Base-by-base conservation (phyloP, 2,329 filamentous ascomycete species). In the Trichoderma cornu-damae region DNA sequence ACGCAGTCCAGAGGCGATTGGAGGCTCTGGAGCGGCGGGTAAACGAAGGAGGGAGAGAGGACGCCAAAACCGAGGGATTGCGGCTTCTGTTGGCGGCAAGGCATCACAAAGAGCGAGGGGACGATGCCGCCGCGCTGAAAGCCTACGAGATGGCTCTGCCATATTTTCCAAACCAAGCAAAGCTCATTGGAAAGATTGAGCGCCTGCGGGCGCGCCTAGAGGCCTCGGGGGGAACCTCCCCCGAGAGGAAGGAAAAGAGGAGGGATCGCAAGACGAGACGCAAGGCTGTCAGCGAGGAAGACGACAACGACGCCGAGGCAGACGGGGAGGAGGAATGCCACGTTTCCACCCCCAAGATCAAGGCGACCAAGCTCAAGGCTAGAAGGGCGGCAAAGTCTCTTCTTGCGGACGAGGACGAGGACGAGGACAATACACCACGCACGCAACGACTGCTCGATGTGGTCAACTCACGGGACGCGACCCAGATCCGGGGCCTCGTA, bases 51-150 rank as follows among this genome's bases (percentile, higher is more conserved):
- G 76, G 74, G 59, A 67, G 69, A 44, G 89, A 92, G 35, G 90
- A 95, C 65, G 77, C 80, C 24, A 84, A 88, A 53, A 86, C 89
- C 0, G 90, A 96, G 61, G 94, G 93, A 0, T 73, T 97, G 26
- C 88, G 90, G 9, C 90, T 88, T 65, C 74, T 97, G 32, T 78
- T 96, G n/a, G 90, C 94, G 79, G 93, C 90, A 1, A 89, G 94
- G 63, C 91, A 96, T 69, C 89, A 95, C 67, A 91, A 92, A 68
- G 89, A 90, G 52, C 81, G 84, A 3, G 90, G 90, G 2, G 89
- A 96, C 63, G 85, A 95, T 51, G 77, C 76, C 3, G 88, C 83
- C 32, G 90, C 92, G 0, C 73, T 97, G 59, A 85, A 84, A 64
- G 93, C 94, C 84, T 96, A 96, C 68, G 87, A 93, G 69, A 77